Base-by-base conservation (phyloP, 495 filamentous ascomycete species). In the Lasiosphaeria miniovina region DNA sequence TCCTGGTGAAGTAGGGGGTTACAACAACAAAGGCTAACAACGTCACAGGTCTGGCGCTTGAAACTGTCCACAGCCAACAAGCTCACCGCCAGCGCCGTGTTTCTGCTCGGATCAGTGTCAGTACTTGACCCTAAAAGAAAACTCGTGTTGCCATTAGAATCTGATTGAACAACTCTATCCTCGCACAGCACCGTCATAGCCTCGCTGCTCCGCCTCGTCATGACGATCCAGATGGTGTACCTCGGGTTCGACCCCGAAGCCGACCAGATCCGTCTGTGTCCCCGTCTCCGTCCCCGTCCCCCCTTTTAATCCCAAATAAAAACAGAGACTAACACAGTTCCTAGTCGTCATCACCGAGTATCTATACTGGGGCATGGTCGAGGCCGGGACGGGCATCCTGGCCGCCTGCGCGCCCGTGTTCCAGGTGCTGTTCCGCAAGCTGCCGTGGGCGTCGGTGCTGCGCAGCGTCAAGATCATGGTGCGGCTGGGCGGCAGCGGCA, bases 41-140 rank as follows among this genome's bases (percentile, higher is more conserved):
- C n/a, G n/a, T n/a, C n/a, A n/a, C 48, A 71, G 68, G 60, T 71
- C 49, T 71, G 68, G 66, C 64, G 60, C 3, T 33, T 69, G 8
- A 64, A 61, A 36, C 24, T 71, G 8, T 56, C 62, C 4, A 52
- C 49, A 2, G 38, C 33, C 11, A 63, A 66, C 40, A 71, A 67
- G 52, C 41, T 69, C 9, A 43, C 62, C 5, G 48, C 54, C n/a
- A 60, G 15, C 12, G 62, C 49, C 8, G 53, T 64, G 4, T 71
- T 71, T 33, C 62, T 69, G 3, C 57, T 71, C 34, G 68, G 68
- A 36, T 41, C 57, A 32, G 60, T 64, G 65, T 66, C 60, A 56
- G 66, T 41, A 33, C 38, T 49, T 24, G 36, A 0, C 14, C 12
- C 24, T 11, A 4, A 24, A 35, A 53, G 15, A 11, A 12, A 36